Conservation (phyloP, 23 red algal species). For the Gracilaria caudata region DNA sequence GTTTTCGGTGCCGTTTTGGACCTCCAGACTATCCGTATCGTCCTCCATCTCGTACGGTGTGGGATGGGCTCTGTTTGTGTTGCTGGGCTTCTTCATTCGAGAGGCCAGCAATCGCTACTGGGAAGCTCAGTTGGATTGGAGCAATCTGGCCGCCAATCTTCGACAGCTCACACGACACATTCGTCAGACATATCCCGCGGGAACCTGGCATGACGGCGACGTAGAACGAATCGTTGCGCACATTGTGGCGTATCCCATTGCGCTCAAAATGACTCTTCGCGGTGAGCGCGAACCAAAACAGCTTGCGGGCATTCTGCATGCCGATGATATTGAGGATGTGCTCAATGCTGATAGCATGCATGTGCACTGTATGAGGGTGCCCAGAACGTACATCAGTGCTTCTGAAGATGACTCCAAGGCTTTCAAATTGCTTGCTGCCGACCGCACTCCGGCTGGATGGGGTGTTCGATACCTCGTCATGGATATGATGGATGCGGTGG, state of each 20-base stretch:
- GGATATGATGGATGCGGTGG: slow-evolving; percentile 34
- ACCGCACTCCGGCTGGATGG: slow-evolving; percentile 30
- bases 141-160: background rate
- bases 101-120: slow-evolving; percentile 31
- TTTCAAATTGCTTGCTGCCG: background rate
- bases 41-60: slow-evolving; percentile 48
- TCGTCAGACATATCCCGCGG: slow-evolving; percentile 9
- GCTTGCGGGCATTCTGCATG: slow-evolving; percentile 9
- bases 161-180: slow-evolving; percentile 4
- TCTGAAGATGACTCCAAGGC: slow-evolving; percentile 28
- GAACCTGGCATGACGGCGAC: slow-evolving; percentile 50
- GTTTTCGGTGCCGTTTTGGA: slow-evolving; percentile 34
- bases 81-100: slow-evolving; percentile 59
- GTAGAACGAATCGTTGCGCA: slow-evolving; percentile 29
- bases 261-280: slow-evolving; percentile 45
- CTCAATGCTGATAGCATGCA: slow-evolving; percentile 16
- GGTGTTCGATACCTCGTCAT: slow-evolving; percentile 10
- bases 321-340: slow-evolving; percentile 35
- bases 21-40: slow-evolving; percentile 19
- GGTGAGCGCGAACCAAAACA: slow-evolving; percentile 29
- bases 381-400: slow-evolving; percentile 23
- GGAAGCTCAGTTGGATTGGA: slow-evolving; percentile 21
- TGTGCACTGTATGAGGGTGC: slow-evolving; percentile 33
- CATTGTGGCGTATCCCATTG: slow-evolving; percentile 37
- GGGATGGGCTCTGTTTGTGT: slow-evolving; percentile 53